These are phyloP conservation scores for Ananas comosus DNA, from an alignment of 176 grass and related monocot genomes.

Conservation along the genomic window DNA sequence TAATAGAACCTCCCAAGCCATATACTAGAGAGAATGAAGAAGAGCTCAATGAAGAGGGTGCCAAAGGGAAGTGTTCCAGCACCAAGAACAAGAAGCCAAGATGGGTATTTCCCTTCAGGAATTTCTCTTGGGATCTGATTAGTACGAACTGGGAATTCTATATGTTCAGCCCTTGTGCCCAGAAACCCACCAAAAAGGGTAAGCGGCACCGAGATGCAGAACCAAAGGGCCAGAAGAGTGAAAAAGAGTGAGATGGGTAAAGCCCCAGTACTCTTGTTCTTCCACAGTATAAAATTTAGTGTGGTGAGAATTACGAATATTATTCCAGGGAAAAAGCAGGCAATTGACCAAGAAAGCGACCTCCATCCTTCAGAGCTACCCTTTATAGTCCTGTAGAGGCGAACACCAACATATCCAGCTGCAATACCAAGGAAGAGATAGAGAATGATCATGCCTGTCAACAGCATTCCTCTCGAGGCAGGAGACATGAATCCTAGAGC, in stretches of 20 bases:
- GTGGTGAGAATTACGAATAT: conserved; percentile 54
- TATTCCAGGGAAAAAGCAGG: conserved; percentile 79
- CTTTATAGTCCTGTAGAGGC: conserved; percentile 62
- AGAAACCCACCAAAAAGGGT: conserved; percentile 58
- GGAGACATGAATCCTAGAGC: conserved; percentile 87
- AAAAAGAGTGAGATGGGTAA: conserved; percentile 79
- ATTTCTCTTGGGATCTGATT: conserved; percentile 84
- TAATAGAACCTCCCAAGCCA: conserved; percentile 95
- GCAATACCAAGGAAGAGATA: conserved; percentile 74
- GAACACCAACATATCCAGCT: conserved; percentile 59
- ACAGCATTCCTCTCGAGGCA: conserved; percentile 76
- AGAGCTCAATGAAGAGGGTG: conserved; percentile 77
- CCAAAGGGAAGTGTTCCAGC: conserved; percentile 65
- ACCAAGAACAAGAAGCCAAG: conserved; percentile 78
- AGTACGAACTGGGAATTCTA: conserved; percentile 66
- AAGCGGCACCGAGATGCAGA: conserved; percentile 72
- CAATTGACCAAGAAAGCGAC: conserved; percentile 58
- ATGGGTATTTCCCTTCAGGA: conserved; percentile 60
- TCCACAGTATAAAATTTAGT: conserved; percentile 72
- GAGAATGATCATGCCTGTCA: conserved; percentile 81
- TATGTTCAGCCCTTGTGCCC: conserved; percentile 48
- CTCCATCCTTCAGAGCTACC: conserved; percentile 59
- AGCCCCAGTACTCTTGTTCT: conserved; percentile 72
- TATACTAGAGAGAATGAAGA: conserved; percentile 76
- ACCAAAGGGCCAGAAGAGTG: conserved; percentile 71